Percentiles rank a stretch among this genome's conserved stretches.
Conservation (phyloP, 140 eudicot genomes). For the Anethum foeniculum region DNA sequence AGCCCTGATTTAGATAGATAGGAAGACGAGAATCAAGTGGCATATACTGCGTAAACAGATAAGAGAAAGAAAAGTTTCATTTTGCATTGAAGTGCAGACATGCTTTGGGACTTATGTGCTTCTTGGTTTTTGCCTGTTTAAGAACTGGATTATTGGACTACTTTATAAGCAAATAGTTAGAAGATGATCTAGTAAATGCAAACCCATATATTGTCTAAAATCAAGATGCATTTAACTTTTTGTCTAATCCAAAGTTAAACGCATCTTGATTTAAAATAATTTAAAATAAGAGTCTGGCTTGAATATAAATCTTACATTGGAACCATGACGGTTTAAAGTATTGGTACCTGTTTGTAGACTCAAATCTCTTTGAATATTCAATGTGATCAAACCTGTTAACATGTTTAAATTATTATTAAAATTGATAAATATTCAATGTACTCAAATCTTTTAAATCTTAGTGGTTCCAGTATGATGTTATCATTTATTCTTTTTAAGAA, state of each 20-base stretch:
- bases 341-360: neutral
- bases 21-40: neutral
- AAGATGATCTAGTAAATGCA: neutral
- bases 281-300: neutral
- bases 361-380: neutral
- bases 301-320: neutral
- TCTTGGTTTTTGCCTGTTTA: neutral
- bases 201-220: neutral
- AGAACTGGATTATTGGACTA: neutral
- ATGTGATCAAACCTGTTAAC: neutral
- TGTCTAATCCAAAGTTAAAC: neutral
- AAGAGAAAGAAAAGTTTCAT: neutral
- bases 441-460: neutral
- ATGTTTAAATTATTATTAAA: neutral
- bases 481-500: neutral
- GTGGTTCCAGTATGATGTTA: neutral
- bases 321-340: neutral
- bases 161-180: neutral
- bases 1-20: neutral
- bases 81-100: neutral
- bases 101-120: neutral
- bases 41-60: neutral
- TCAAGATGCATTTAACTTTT: neutral
- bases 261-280: too few relatives aligned
- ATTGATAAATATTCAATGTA: neutral